A percentile compares a stretch with the other conserved stretches of the same genome.
phyloP scores from a whole-genome alignment of 441 rosid species.

The Pelargonium australe region DNA sequence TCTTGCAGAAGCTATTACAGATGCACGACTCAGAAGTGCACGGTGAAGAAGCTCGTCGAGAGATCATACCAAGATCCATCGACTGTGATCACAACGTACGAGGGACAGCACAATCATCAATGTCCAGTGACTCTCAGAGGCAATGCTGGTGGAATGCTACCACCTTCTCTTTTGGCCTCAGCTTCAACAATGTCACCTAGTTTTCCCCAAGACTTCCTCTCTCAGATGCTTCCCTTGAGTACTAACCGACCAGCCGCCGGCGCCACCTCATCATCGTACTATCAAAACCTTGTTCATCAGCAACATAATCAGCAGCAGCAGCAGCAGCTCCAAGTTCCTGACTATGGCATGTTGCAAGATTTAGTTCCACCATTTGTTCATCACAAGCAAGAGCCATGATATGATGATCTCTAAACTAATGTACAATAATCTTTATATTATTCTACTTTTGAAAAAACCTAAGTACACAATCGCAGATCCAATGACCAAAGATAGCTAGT shows the following conservation, averaged over 20 bases:
- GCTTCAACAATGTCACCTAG: slow-evolving; percentile 17
- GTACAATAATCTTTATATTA: too few species aligned
- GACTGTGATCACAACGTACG: slow-evolving; percentile 52
- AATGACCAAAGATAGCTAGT: too few species aligned
- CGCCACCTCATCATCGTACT: neutral
- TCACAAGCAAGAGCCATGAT: neutral
- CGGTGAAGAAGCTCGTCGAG: slow-evolving; percentile 63
- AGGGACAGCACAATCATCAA: slow-evolving; percentile 66
- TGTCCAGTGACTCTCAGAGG: slow-evolving; percentile 54
- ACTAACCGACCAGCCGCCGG: too few species aligned
- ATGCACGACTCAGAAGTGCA: slow-evolving; percentile 67
- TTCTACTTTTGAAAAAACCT: too few species aligned
- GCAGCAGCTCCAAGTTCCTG: neutral
- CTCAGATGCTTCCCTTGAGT: neutral
- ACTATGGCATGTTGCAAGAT: neutral
- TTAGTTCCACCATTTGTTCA: neutral
- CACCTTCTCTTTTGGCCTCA: slow-evolving; percentile 25
- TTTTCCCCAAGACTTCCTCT: slow-evolving; percentile 32
- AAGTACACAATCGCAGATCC: too few species aligned
- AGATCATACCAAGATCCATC: slow-evolving; percentile 62
- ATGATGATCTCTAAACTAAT: neutral
- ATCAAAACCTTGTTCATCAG: neutral
- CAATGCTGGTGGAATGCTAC: slow-evolving; percentile 17
- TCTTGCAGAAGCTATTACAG: slow-evolving; percentile 56
- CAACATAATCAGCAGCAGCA: neutral